These are phyloP conservation scores for Candida caryicola DNA, from an alignment of 805 yeast species.

Conservation along the genomic window DNA sequence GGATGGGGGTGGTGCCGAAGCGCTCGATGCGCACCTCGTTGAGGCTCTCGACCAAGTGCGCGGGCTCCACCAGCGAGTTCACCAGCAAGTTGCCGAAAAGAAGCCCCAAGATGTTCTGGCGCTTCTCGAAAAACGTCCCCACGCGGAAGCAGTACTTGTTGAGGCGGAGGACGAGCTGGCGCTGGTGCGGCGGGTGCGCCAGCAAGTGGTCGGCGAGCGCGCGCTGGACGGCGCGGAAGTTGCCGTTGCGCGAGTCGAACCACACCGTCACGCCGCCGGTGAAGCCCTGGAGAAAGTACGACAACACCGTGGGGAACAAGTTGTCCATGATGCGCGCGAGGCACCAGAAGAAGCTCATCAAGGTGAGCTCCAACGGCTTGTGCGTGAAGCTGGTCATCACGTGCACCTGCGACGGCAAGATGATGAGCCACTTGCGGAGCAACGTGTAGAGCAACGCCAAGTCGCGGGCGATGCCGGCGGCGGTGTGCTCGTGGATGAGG, in stretches of 20 bases:
- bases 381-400: conserved; percentile 5
- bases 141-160: conserved; percentile 17
- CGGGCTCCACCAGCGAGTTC: conserved; percentile 8
- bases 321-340: conserved; percentile 17
- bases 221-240: neutral
- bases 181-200: neutral
- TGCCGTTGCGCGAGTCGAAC: neutral
- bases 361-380: conserved; percentile 13
- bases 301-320: conserved; percentile 22
- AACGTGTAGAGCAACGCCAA: conserved; percentile 14
- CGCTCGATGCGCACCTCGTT: conserved; percentile 23
- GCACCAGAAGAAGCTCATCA: conserved; percentile 14
- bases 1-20: conserved; percentile 13
- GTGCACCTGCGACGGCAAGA: conserved; percentile 18
- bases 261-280: conserved; percentile 17
- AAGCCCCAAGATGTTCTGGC: conserved; percentile 16
- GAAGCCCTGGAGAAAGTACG: conserved; percentile 20
- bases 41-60: conserved; percentile 7
- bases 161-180: conserved; percentile 5
- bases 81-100: conserved; percentile 16
- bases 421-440: conserved; percentile 21
- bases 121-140: conserved; percentile 18
- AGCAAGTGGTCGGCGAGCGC: neutral
- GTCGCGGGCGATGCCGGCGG: conserved; percentile 3
- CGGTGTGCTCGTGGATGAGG: neutral